Base-by-base conservation (phyloP, 805 yeast species). In the Myxozyma geophila region DNA sequence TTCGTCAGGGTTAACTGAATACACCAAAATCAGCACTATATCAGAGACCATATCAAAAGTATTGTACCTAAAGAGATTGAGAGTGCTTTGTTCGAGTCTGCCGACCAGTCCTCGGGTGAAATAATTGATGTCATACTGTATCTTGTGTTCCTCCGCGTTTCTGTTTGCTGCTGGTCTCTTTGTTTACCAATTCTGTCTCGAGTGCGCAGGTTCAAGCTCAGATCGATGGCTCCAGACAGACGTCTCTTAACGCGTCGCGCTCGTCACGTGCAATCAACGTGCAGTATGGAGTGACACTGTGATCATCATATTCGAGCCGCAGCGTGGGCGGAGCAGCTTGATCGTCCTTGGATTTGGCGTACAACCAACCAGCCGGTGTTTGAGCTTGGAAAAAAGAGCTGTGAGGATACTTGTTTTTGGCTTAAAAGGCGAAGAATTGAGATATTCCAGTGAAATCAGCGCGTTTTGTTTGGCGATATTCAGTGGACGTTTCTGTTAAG, bases 51-150 rank as follows among this genome's bases (percentile, higher is more conserved):
- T 10, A 19, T 17, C 21, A 44, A 37, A 10, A 21, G 8, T 39
- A 19, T 33, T 56, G 9, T 36, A 57, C 67, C 65, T 50, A 87
- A 72, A 2, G 84, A 85, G 7, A 91, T 73, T 53, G 82, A 80
- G 17, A 89, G 75, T 0, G 85, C 87, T 13, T 88, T 89, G 65
- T 87, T 91, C 55, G 96, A 83, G 1, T 90, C 85, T 7, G 77
- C 73, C 0, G 93, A 88, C 96, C 96, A 92, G 13, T 81, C 77
- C 67, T 87, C 91, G 2, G 92, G 69, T 21, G 47, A 58, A 19
- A 28, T 50, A 10, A 46, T 35, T 37, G 54, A 39, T 19, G 59
- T 17, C 50, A 49, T 55, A 28, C n/a, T n/a, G n/a, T 17, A 44
- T 21, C 53, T 23, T 13, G 13, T 7, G 19, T 51, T 33, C 10